These are phyloP conservation scores for Annulohypoxylon nitens DNA, from an alignment of 495 filamentous ascomycete species.

Conservation along the genomic window DNA sequence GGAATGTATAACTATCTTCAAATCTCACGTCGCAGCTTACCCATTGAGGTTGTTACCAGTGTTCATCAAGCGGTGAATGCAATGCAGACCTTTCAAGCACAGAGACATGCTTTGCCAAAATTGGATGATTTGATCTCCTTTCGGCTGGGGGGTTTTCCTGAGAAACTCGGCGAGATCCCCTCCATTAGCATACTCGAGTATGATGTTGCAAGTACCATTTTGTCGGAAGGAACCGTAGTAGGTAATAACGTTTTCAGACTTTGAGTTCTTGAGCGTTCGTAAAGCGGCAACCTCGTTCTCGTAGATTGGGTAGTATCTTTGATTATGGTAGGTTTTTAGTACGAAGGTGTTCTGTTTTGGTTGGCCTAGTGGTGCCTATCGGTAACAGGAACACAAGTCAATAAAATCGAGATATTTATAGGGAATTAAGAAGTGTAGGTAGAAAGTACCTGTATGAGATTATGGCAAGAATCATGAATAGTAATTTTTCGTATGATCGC, in stretches of 20 bases:
- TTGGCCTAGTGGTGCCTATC: conserved; percentile 9
- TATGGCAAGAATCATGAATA: conserved; percentile 51
- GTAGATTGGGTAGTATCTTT: conserved; percentile 50
- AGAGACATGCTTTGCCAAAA: conserved; percentile 61
- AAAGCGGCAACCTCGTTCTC: conserved; percentile 55
- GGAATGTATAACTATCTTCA: background rate
- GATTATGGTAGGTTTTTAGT: conserved; percentile 57
- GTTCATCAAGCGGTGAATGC: conserved; percentile 53
- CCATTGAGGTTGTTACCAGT: conserved; percentile 19
- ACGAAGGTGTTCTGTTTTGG: conserved; percentile 51
- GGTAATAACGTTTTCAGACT: conserved; percentile 53
- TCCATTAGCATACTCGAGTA: conserved; percentile 62
- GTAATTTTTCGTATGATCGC: conserved; percentile 45
- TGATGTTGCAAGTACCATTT: conserved; percentile 54
- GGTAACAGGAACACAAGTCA: conserved; percentile 20
- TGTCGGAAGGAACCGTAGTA: conserved; percentile 61
- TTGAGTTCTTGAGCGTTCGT: conserved; percentile 46
- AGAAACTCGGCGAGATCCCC: conserved; percentile 61
- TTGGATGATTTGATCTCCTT: conserved; percentile 51
- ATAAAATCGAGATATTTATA: background rate
- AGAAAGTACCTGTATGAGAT: conserved; percentile 18
- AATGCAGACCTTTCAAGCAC: conserved; percentile 53
- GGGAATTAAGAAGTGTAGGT: background rate
- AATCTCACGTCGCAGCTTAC: background rate
- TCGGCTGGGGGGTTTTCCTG: conserved; percentile 38